Evolutionary conservation across 345 rosid genomes (phyloP).

Genomic region (Aquilaria sinensis): DNA sequence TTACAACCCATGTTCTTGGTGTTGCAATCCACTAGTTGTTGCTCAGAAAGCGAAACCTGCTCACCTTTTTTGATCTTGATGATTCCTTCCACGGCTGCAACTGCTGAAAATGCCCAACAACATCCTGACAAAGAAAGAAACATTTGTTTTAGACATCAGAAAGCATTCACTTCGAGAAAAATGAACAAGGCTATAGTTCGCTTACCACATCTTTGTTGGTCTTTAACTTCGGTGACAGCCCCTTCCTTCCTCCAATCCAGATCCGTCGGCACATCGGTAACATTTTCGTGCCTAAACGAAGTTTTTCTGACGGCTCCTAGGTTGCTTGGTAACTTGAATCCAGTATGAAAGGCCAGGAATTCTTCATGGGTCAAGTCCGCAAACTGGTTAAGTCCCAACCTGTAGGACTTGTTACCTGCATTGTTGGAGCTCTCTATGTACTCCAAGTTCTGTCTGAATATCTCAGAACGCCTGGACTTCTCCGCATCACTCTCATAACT

Average conservation of each 20-base stretch:
- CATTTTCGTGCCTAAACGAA: conserved; percentile 7
- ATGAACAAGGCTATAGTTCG: no score
- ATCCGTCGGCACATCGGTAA: conserved; percentile 7
- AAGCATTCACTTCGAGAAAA: not conserved
- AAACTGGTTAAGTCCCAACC: conserved; percentile 35
- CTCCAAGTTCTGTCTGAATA: conserved; percentile 36
- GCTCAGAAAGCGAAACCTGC: conserved; percentile 51
- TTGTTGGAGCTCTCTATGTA: conserved; percentile 28
- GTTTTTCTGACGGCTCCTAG: not conserved
- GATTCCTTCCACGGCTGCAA: conserved; percentile 58
- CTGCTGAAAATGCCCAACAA: conserved; percentile 81
- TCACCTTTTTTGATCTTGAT: conserved; percentile 44
- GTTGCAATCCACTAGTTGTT: conserved; percentile 58
- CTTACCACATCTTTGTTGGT: conserved; percentile 33
- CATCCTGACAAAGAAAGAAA: conserved; percentile 23
- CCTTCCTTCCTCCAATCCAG: conserved; percentile 36
- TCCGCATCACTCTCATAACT: conserved; percentile 24
- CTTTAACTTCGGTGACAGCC: conserved; percentile 29
- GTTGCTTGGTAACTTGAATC: no score
- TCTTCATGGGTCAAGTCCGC: conserved; percentile 42
- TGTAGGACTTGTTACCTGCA: conserved; percentile 12
- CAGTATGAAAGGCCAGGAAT: conserved; percentile 18
- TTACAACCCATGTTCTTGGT: conserved; percentile 30
- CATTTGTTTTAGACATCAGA: not conserved
- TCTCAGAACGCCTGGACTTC: conserved; percentile 21